A percentile compares a stretch with the other conserved stretches of the same genome.
Conservation (phyloP, 768 basidiomycete genomes). For the Mycena pura region DNA sequence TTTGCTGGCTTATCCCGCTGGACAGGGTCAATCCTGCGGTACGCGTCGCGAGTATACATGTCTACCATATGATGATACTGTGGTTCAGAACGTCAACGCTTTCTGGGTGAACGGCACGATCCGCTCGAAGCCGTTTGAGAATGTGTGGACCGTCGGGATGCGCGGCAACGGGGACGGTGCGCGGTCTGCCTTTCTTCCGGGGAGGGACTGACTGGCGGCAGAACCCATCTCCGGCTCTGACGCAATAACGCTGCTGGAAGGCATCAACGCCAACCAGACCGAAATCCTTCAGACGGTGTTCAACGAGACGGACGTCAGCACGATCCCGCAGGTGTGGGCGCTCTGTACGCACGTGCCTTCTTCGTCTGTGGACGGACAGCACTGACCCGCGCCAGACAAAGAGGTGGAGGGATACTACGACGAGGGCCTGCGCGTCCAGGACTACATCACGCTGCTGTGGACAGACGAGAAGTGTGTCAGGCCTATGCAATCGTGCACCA, state of each 20-base stretch:
- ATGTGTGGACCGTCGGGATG: slow-evolving; percentile 73
- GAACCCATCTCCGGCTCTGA: slow-evolving; percentile 57
- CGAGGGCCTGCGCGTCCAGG: slow-evolving; percentile 64
- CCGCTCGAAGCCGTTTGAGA: slow-evolving; percentile 65
- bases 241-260: slow-evolving; percentile 56
- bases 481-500: neutral
- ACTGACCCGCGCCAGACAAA: slow-evolving; percentile 41
- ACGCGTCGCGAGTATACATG: neutral
- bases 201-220: slow-evolving; percentile 21
- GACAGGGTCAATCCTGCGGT: slow-evolving; percentile 14
- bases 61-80: neutral
- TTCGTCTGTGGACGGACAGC: neutral
- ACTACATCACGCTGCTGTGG: slow-evolving; percentile 73
- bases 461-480: slow-evolving; percentile 73
- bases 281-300: slow-evolving; percentile 62
- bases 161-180: slow-evolving; percentile 64
- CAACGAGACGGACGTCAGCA: slow-evolving; percentile 50
- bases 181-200: slow-evolving; percentile 20
- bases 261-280: slow-evolving; percentile 67
- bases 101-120: slow-evolving; percentile 70
- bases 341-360: slow-evolving; percentile 48
- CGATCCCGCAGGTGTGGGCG: slow-evolving; percentile 71
- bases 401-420: slow-evolving; percentile 76
- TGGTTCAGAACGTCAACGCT: slow-evolving; percentile 49
- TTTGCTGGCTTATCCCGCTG: neutral